Percentiles rank a stretch among this genome's conserved stretches.
Conservation (phyloP, 345 rosid genomes). For the Salix viminalis region DNA sequence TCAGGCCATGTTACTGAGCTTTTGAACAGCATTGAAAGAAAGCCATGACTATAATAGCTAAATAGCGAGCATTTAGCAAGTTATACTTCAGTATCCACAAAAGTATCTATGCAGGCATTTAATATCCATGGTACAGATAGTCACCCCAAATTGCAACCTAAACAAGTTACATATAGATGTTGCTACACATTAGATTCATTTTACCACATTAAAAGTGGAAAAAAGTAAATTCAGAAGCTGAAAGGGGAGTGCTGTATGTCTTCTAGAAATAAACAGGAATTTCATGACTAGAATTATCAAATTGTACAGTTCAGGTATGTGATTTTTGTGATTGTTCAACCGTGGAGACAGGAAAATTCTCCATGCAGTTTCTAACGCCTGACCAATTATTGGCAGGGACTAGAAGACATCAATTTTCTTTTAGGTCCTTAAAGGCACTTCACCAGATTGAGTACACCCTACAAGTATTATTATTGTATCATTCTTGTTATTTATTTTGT, state of each 20-base stretch:
- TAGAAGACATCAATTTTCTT: not conserved
- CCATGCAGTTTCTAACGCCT: not conserved
- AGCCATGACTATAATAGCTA: not conserved
- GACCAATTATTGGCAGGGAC: not conserved
- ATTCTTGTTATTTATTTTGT: not conserved
- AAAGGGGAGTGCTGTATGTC: not conserved
- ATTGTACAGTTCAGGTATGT: not conserved
- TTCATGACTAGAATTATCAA: not conserved
- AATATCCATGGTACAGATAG: not conserved
- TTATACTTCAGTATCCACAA: not conserved
- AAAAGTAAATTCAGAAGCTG: not conserved
- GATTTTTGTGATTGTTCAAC: no score
- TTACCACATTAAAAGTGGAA: not conserved
- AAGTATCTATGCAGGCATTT: not conserved
- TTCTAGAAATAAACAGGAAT: not conserved
- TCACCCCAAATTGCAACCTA: not conserved
- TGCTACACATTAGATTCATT: not conserved
- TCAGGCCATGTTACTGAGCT: not conserved
- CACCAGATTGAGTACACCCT: not conserved
- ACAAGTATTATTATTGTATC: not conserved
- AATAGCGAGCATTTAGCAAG: not conserved
- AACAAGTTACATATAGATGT: not conserved
- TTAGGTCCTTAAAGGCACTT: not conserved
- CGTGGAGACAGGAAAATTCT: not conserved
- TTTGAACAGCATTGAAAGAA: not conserved